Evolutionary conservation across 805 yeast species (phyloP), one percentile per base, ranked within the genome.

Genomic region (Schwanniomyces sp.): DNA sequence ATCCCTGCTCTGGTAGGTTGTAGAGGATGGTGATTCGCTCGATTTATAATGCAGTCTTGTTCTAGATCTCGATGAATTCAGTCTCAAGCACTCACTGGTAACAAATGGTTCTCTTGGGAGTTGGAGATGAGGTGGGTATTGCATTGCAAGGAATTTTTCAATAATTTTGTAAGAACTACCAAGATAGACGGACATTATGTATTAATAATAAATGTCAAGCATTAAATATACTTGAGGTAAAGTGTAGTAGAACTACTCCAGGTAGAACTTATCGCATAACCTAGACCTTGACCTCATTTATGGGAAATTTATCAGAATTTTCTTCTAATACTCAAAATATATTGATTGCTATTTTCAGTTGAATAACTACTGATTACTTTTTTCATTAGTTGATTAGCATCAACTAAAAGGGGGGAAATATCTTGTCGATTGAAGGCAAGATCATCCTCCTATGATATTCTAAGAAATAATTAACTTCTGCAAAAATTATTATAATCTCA

Each of bases 381-480:
- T 29, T 58, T 64, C 12, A 72, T 76, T 44, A 73, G 58, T 49
- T 71, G 69, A 53, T 70, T 73, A 44, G 72, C 53, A 45, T 73
- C 76, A 9, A 59, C 47, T 0, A 76, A 75, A n/a, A 73, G 52
- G 9, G 67, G 37, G 34, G 69, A 57, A 44, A 73, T 58, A 47
- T 72, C 77, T 11, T 61, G 62, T 18, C 56, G 59, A 46, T 60
- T 56, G 27, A 30, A 40, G n/a, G 16, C 14, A 8, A 29, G 30
- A 25, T 40, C 32, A 14, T 18, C 18, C 16, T 24, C 9, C 17
- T 30, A 24, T 24, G 7, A 12, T 29, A 14, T 29, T 6, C 7
- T 4, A 29, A 12, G 11, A 11, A 17, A 24, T 9, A 17, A 37
- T 16, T 41, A 21, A 25, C 29, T 21, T n/a, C 10, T 7, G 17